A percentile compares a stretch with the other conserved stretches of the same genome.
These are phyloP conservation scores for Dioszegia crocea DNA, from an alignment of 768 basidiomycete species.

Conservation along the genomic window DNA sequence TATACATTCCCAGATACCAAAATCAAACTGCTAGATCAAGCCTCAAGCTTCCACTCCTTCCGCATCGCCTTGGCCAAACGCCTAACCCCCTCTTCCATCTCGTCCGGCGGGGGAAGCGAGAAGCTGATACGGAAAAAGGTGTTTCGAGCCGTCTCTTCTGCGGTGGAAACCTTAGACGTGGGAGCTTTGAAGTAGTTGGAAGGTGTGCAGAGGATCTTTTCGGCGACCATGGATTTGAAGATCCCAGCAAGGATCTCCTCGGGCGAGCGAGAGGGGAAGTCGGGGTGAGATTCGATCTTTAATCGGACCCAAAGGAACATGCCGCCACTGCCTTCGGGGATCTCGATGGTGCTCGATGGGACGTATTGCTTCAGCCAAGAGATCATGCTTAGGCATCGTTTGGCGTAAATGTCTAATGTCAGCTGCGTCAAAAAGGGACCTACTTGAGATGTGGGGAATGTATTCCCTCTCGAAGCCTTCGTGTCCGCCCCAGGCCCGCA, in stretches of 20 bases:
- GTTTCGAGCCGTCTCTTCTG: constrained; percentile 24
- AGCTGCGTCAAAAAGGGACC: not conserved
- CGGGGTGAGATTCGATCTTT: constrained; percentile 20
- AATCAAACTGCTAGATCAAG: too few relatives aligned
- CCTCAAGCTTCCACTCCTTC: constrained; percentile 12
- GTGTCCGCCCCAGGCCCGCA: constrained; percentile 36
- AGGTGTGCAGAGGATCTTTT: constrained; percentile 18
- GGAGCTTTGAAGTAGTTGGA: constrained; percentile 23
- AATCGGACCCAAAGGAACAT: constrained; percentile 36
- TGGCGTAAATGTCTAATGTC: constrained; percentile 21
- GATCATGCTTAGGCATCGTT: constrained; percentile 25
- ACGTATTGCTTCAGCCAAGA: constrained; percentile 13
- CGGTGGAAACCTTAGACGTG: not conserved
- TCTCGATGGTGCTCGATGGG: constrained; percentile 5
- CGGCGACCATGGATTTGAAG: constrained; percentile 16
- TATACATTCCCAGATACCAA: too few relatives aligned
- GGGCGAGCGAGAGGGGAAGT: constrained; percentile 1
- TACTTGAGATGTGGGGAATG: constrained; percentile 37
- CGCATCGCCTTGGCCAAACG: constrained; percentile 14
- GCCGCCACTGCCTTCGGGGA: constrained; percentile 18
- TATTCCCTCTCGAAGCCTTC: constrained; percentile 41
- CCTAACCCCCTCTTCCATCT: constrained; percentile 27
- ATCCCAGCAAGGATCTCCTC: constrained; percentile 16
- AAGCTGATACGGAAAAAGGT: constrained; percentile 23
- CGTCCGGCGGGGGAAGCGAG: constrained; percentile 9